Percentiles rank a stretch among this genome's conserved stretches.
These are phyloP conservation scores for Ogataea minuta DNA, from an alignment of 805 yeast species.

Conservation along the genomic window DNA sequence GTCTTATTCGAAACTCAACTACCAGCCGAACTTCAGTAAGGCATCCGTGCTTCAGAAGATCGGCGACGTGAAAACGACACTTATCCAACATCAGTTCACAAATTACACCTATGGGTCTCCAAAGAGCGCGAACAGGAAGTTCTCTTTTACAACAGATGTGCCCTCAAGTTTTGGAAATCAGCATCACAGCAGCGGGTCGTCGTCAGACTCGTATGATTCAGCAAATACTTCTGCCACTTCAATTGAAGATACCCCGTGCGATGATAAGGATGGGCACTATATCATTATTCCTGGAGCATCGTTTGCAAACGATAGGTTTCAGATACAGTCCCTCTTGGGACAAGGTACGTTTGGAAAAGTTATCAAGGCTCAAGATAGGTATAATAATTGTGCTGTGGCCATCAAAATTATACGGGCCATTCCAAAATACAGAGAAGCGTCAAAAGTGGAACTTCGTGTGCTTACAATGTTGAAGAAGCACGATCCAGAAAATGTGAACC, in stretches of 20 bases:
- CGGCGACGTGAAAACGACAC: conserved; percentile 41
- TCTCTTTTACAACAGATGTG: conserved; percentile 26
- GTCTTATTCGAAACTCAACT: conserved; percentile 45
- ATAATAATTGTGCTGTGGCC: conserved; percentile 66
- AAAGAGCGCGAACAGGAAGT: conserved; percentile 19
- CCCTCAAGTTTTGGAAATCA: conserved; percentile 7
- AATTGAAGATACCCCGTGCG: conserved; percentile 39
- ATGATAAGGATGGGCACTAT: conserved; percentile 75
- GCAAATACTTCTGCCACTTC: conserved; percentile 23
- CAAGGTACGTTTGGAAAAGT: conserved; percentile 95
- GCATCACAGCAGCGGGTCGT: conserved; percentile 18
- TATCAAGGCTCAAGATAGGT: conserved; percentile 72
- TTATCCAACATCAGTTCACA: conserved; percentile 28
- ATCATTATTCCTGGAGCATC: conserved; percentile 54
- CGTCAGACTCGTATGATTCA: conserved; percentile 23
- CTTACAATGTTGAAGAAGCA: conserved; percentile 67
- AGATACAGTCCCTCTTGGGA: conserved; percentile 68
- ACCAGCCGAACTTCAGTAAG: conserved; percentile 33
- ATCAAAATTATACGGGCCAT: conserved; percentile 89
- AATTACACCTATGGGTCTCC: conserved; percentile 31
- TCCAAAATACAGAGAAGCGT: conserved; percentile 93
- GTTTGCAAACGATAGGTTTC: conserved; percentile 72
- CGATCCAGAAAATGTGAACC: conserved; percentile 65
- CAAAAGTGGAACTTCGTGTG: conserved; percentile 86
- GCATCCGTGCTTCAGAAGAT: conserved; percentile 38